These are phyloP conservation scores for Nephelium lappaceum DNA, from an alignment of 345 rosid species.

Conservation along the genomic window DNA sequence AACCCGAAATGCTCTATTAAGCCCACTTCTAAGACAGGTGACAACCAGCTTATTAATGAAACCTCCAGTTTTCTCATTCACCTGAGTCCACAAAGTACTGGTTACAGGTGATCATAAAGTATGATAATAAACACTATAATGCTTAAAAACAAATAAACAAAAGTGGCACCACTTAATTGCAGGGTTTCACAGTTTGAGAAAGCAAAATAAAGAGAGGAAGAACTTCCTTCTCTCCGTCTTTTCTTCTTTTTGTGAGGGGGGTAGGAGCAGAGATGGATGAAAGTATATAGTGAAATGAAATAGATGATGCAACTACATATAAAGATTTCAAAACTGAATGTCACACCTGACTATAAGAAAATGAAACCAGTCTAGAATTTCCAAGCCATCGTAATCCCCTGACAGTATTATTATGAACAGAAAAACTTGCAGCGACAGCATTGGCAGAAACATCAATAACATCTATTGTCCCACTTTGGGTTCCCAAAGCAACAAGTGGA, in stretches of 20 bases:
- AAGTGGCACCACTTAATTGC: not conserved
- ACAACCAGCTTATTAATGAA: slow-evolving; percentile 84
- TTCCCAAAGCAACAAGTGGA: slow-evolving; percentile 98
- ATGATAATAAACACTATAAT: slow-evolving; percentile 1
- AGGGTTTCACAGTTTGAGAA: not conserved
- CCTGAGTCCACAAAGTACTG: slow-evolving; percentile 51
- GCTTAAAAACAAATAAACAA: slow-evolving; percentile 5
- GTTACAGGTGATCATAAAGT: not conserved
- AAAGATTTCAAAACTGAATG: slow-evolving; percentile 1
- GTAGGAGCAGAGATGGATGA: not conserved
- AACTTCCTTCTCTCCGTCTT: not conserved
- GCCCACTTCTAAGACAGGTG: slow-evolving; percentile 95
- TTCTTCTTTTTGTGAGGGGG: not conserved
- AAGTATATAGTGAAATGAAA: not conserved
- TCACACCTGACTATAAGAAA: slow-evolving; percentile 71
- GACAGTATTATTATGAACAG: slow-evolving; percentile 73
- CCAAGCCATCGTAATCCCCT: slow-evolving; percentile 98
- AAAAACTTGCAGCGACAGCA: slow-evolving; percentile 85
- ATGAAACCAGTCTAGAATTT: slow-evolving; percentile 93
- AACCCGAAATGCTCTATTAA: slow-evolving; percentile 83
- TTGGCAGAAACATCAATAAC: slow-evolving; percentile 91
- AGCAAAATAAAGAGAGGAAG: not conserved
- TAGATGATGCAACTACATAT: not conserved
- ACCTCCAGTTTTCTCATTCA: slow-evolving; percentile 89
- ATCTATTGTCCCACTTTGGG: slow-evolving; percentile 87